Evolutionary conservation across 1,284 basidiomycete genomes (phyloP).

Genomic region (Jaminaea rosea): DNA sequence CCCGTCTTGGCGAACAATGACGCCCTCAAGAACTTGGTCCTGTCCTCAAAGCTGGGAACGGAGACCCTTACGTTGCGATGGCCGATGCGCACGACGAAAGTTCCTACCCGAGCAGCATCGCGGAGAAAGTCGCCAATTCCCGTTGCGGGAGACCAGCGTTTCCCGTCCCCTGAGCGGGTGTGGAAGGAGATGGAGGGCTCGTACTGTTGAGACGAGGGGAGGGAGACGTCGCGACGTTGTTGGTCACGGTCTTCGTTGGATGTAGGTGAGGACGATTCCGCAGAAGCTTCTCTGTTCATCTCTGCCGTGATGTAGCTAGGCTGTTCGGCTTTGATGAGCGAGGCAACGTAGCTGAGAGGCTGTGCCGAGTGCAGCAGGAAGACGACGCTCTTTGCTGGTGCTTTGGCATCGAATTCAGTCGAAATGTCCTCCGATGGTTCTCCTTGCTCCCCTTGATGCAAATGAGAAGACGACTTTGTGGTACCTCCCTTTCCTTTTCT

Average conservation of each 20-base stretch:
- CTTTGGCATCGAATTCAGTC: slow-evolving; percentile 30
- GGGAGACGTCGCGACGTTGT: neutral
- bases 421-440: slow-evolving; percentile 23
- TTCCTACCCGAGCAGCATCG: slow-evolving; percentile 32
- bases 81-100: slow-evolving; percentile 29
- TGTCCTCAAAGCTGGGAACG: slow-evolving; percentile 36
- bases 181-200: slow-evolving; percentile 36
- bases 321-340: slow-evolving; percentile 30
- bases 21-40: slow-evolving; percentile 27
- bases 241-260: too few species aligned
- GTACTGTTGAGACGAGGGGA: neutral
- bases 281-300: too few species aligned
- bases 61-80: slow-evolving; percentile 24
- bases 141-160: slow-evolving; percentile 34
- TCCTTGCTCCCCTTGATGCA: slow-evolving; percentile 22
- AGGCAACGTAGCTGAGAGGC: slow-evolving; percentile 31
- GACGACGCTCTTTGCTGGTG: slow-evolving; percentile 31
- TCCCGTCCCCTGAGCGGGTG: slow-evolving; percentile 25
- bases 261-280: too few species aligned
- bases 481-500: neutral
- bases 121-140: slow-evolving; percentile 38
- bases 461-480: slow-evolving; percentile 5
- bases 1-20: slow-evolving; percentile 26
- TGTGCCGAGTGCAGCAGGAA: slow-evolving; percentile 33
- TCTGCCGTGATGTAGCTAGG: slow-evolving; percentile 12